These are phyloP conservation scores for Fusarium drepaniforme DNA, from an alignment of 2,329 filamentous ascomycete species.

Conservation along the genomic window DNA sequence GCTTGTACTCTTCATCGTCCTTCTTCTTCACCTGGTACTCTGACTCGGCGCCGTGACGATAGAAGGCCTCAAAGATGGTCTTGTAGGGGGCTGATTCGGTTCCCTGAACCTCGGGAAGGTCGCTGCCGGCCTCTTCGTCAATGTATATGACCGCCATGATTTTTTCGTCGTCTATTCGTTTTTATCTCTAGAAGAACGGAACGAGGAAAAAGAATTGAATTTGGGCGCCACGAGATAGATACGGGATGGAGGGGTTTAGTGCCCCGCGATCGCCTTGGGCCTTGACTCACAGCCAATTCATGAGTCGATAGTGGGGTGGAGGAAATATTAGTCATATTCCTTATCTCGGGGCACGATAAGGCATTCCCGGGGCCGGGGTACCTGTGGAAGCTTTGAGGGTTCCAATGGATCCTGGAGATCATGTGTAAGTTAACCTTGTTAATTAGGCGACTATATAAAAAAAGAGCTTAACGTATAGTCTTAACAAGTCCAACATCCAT, in stretches of 20 bases:
- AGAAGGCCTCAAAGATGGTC: slow-evolving; percentile 81
- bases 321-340: slow-evolving; percentile 38
- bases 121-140: slow-evolving; percentile 82
- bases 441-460: background rate
- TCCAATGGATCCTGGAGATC: background rate
- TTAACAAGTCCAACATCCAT: background rate
- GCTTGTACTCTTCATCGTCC: slow-evolving; percentile 45
- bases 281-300: slow-evolving; percentile 31
- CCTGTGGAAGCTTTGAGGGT: background rate
- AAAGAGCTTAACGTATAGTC: background rate
- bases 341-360: slow-evolving; percentile 12
- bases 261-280: slow-evolving; percentile 30
- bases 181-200: slow-evolving; percentile 10
- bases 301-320: slow-evolving; percentile 33
- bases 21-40: slow-evolving; percentile 60
- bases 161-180: slow-evolving; percentile 6
- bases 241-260: slow-evolving; percentile 29
- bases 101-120: slow-evolving; percentile 76
- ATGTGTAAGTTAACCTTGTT: background rate
- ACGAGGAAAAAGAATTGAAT: slow-evolving; percentile 23
- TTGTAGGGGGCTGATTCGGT: slow-evolving; percentile 83
- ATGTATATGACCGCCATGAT: slow-evolving; percentile 59
- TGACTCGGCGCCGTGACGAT: slow-evolving; percentile 54
- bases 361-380: background rate
- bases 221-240: slow-evolving; percentile 8